Base-by-base conservation (phyloP, 306 rosid species). In the Gastrolobium bilobum region DNA sequence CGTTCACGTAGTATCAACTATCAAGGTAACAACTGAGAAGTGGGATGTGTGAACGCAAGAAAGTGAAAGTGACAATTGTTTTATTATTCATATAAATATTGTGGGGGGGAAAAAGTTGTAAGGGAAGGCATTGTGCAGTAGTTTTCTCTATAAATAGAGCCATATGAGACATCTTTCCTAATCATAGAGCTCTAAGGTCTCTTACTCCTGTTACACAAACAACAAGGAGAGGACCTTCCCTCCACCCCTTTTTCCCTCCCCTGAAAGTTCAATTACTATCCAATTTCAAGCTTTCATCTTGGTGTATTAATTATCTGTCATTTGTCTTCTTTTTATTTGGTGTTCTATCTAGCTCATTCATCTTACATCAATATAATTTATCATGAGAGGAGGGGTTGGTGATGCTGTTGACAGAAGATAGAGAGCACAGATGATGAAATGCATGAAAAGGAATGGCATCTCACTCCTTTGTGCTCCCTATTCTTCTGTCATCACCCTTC, bases 391-490 rank as follows among this genome's bases (percentile, higher is more conserved):
- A 77, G 88, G 81, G 53, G 62, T 15, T 76, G 74, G 83, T 44
- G 73, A 79, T 81, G 85, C 33, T 88, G 92, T 31, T 91, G 97
- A 91, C 94, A 91, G 97, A 91, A 91, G 94, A 91, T 86, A 91
- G 97, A 91, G 94, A 88, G 94, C 92, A 89, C 94, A 64, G 90
- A 89, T 62, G 90, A 82, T 84, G 91, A 86, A 86, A 88, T 91
- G 90, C 90, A 79, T 13, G 37, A 20, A 76, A 73, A 34, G 11
- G 6, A 51, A 75, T 64, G 13, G 91, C 90, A 86, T 90, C 82
- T 89, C 86, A 83, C 65, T 90, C 96, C 84, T 92, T 88, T 85
- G 97, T 92, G 91, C 97, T 90, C 91, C 89, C 88, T 92, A 87
- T 76, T n/a, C 91, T 90, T 87, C 97, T 90, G 97, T 86, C 93